These are phyloP conservation scores for Rhodamnia argentea DNA, from an alignment of 345 rosid genomes.

Conservation along the genomic window DNA sequence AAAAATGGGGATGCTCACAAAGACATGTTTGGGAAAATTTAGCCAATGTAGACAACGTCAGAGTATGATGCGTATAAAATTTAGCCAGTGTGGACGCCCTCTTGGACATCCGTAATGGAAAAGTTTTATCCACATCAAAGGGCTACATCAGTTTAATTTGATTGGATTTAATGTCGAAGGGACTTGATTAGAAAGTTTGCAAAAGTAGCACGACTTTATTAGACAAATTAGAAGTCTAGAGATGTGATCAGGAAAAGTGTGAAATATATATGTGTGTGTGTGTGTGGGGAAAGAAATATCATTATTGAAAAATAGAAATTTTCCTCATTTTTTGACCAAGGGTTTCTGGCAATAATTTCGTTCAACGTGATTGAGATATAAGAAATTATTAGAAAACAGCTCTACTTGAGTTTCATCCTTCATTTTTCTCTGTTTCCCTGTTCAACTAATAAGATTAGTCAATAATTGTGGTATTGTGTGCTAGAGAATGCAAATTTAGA, in stretches of 20 bases:
- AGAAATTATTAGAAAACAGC: neutral
- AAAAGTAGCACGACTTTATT: neutral
- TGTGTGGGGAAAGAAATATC: neutral
- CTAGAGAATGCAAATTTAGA: neutral
- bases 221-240: neutral
- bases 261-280: no score
- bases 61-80: neutral
- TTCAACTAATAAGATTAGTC: neutral
- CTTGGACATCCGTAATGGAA: neutral
- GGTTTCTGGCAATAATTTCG: neutral
- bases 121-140: neutral
- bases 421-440: neutral
- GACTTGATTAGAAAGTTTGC: neutral
- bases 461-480: neutral
- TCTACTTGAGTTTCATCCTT: neutral
- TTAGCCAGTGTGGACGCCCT: neutral
- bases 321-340: neutral
- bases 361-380: neutral
- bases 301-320: neutral
- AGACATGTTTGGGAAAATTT: neutral
- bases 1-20: neutral
- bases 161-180: neutral
- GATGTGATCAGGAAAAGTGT: neutral
- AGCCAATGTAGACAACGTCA: neutral
- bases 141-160: neutral